Conservation (phyloP, 176 grass and related monocot species). For the Hordeum vulgare region DNA sequence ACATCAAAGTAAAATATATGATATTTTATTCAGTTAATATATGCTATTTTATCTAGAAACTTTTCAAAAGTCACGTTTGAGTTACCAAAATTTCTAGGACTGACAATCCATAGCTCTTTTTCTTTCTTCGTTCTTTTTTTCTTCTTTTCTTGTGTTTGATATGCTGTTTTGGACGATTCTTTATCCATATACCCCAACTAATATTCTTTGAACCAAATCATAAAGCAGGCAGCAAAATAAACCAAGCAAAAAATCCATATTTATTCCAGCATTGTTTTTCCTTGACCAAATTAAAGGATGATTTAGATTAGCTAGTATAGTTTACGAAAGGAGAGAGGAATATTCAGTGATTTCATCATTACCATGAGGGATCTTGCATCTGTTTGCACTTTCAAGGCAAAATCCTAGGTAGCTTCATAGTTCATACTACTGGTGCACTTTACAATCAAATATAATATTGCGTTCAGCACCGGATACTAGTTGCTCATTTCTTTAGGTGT, state of each 20-base stretch:
- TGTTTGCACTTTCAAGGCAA: conserved; percentile 6
- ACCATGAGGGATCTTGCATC: conserved; percentile 29
- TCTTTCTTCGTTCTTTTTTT: neutral
- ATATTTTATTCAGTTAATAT: neutral
- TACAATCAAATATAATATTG: neutral
- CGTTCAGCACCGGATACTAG: neutral
- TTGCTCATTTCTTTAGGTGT: neutral
- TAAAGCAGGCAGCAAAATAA: neutral
- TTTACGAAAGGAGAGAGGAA: neutral
- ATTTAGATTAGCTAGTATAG: neutral
- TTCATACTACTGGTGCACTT: conserved; percentile 17
- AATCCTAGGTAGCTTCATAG: neutral
- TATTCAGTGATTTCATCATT: conserved; percentile 3
- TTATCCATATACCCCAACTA: neutral
- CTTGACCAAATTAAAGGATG: neutral
- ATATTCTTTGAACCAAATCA: neutral
- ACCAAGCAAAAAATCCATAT: neutral
- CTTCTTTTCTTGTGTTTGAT: neutral
- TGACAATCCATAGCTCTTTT: neutral
- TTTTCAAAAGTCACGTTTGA: neutral
- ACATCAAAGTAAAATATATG: neutral
- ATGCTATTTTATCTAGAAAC: neutral
- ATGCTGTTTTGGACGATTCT: neutral
- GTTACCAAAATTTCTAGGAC: neutral
- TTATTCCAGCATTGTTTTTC: neutral